Conservation (phyloP, 139 green algal genomes). For the Edaphochlamys debaryana region DNA sequence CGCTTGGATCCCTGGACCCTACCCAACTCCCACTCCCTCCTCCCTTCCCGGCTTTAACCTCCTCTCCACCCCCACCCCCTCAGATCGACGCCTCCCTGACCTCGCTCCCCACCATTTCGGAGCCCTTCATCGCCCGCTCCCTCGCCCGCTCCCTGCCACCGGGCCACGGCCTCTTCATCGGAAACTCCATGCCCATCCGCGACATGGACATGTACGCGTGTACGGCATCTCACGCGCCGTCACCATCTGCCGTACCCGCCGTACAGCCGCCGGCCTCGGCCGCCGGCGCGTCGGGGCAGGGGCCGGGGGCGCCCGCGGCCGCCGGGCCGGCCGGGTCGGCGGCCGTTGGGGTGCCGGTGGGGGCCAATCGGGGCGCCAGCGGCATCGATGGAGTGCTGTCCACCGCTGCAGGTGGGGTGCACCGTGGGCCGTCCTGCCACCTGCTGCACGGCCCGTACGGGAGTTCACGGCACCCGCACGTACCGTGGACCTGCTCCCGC, state of each 20-base stretch:
- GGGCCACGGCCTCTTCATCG: constrained; percentile 91
- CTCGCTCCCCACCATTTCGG: constrained; percentile 55
- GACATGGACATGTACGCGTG: constrained; percentile 96
- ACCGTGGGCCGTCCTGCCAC: too few species aligned
- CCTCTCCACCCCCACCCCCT: neutral
- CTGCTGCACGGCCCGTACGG: neutral
- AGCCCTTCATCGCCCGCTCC: constrained; percentile 74
- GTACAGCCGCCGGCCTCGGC: neutral
- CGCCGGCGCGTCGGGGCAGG: neutral
- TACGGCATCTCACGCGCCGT: too few species aligned
- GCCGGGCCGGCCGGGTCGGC: neutral
- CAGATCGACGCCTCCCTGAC: constrained; percentile 39
- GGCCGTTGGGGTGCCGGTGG: constrained; percentile 64
- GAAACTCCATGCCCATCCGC: constrained; percentile 98
- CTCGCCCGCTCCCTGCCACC: constrained; percentile 64
- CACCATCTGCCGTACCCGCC: too few species aligned
- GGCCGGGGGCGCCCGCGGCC: neutral
- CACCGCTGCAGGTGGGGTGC: constrained; percentile 71
- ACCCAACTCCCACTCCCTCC: too few species aligned
- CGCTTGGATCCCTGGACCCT: too few species aligned
- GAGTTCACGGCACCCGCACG: too few species aligned
- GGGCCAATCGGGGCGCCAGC: constrained; percentile 92
- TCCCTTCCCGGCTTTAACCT: neutral
- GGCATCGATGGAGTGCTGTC: constrained; percentile 97
- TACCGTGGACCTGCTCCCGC: too few species aligned